These are phyloP conservation scores for Trichosporon ovoides DNA, from an alignment of 1,284 basidiomycete genomes.

Conservation along the genomic window DNA sequence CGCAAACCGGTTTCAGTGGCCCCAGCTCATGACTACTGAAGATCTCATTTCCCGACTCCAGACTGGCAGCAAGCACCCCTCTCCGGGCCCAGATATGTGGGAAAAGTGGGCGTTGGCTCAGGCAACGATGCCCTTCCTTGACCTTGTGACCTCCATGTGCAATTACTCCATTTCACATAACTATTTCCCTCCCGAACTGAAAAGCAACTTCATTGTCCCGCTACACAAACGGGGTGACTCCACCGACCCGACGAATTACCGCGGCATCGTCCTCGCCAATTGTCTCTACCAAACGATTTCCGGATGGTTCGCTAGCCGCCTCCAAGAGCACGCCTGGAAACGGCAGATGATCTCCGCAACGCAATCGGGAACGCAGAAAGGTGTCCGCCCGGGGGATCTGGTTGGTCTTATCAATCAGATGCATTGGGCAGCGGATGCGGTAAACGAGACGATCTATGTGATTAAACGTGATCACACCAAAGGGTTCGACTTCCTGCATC, in stretches of 20 bases:
- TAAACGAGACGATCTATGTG: constrained; percentile 14
- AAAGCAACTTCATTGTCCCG: constrained; percentile 37
- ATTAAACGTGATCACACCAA: constrained; percentile 17
- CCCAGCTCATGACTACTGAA: not conserved
- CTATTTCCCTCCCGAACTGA: constrained; percentile 30
- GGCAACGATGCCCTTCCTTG: constrained; percentile 27
- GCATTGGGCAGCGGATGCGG: constrained; percentile 28
- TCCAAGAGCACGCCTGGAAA: constrained; percentile 29
- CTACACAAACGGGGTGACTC: constrained; percentile 35
- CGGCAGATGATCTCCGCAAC: constrained; percentile 31
- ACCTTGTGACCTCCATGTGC: constrained; percentile 31
- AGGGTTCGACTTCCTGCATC: constrained; percentile 39
- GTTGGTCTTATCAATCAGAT: constrained; percentile 33
- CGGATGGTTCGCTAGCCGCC: constrained; percentile 6
- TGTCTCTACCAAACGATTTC: constrained; percentile 17
- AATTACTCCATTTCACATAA: constrained; percentile 38
- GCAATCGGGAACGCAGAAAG: constrained; percentile 45
- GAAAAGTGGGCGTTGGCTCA: constrained; percentile 44
- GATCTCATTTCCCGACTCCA: constrained; percentile 6
- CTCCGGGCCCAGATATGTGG: constrained; percentile 32
- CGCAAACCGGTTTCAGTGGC: not conserved
- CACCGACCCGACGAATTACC: constrained; percentile 37
- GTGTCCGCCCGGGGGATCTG: constrained; percentile 41
- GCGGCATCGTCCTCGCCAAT: constrained; percentile 35
- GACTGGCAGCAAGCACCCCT: constrained; percentile 29